Evolutionary conservation across 192 early-diverging fungal genomes (phyloP), one percentile per base, ranked within the genome.

Genomic region (Dissophora ornata): DNA sequence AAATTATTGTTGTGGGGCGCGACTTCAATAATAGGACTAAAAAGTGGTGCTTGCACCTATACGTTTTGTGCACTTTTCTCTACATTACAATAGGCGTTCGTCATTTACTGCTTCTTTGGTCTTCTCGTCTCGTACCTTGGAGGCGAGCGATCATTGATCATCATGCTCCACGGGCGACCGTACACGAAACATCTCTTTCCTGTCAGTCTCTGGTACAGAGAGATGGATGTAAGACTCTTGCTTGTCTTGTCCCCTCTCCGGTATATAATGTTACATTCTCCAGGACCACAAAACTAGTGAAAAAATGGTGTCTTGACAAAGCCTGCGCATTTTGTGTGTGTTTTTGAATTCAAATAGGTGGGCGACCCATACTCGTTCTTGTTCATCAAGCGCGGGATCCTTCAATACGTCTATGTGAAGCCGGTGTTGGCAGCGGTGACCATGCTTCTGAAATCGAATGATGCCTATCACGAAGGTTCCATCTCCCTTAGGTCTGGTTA

Each of bases 401-500:
- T 98, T 22, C 96, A 98, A 79, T 98, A 94, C 73, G 92, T 96
- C n/a, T 86, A 92, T 60, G 82, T 96, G 3, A 98, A 96, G 63
- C 96, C 96, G 1, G 58, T 92, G 7, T 61, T 96, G 49, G 90
- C 91, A 4, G 79, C 88, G 5, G 55, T 92, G 16, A 96, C 91
- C 8, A 92, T 98, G 91, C 55, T 90, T 12, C 78, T 96, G 7
- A 93, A 94, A 67, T 84, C 87, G 8, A 79, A 85, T 4, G 89
- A 83, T 3, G 73, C 70, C 22, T 98, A 96, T 75, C 82, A 90
- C 51, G 95, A 96, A 44, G 96, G 95, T 36, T 80, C 84, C 47
- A 90, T 95, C 70, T 80, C 83, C 0, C 67, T 86, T 69, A 69
- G 81, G 6, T 88, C 85, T 30, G 85, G 87, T 3, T 96, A 96